Percentiles rank a stretch among this genome's conserved stretches.
phyloP scores from a whole-genome alignment of 257 asterid species.

The Prunella vulgaris region DNA sequence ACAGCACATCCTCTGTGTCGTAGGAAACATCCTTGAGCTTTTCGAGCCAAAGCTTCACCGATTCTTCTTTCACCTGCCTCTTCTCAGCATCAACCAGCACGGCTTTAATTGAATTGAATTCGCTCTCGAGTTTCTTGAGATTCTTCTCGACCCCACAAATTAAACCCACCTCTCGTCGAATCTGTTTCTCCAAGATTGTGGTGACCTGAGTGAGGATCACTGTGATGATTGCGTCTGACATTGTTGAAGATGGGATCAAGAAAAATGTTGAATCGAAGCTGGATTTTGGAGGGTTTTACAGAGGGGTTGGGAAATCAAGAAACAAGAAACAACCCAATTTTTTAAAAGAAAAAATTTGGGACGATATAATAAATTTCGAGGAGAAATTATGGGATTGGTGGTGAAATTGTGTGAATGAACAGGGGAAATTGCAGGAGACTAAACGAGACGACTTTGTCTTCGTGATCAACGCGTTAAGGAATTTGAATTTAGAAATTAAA shows the following conservation, averaged over 20 bases:
- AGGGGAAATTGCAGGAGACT: background rate
- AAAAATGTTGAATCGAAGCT: background rate
- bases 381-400: slow-evolving; percentile 12
- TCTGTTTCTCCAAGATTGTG: slow-evolving; percentile 38
- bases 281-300: too few relatives aligned
- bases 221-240: slow-evolving; percentile 54
- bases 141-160: slow-evolving; percentile 44
- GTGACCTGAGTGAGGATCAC: slow-evolving; percentile 44
- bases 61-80: slow-evolving; percentile 40
- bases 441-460: slow-evolving; percentile 12
- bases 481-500: background rate
- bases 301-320: background rate
- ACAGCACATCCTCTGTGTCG: slow-evolving; percentile 62
- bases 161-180: slow-evolving; percentile 36
- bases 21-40: slow-evolving; percentile 46
- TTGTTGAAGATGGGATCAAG: slow-evolving; percentile 13
- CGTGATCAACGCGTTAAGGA: slow-evolving; percentile 4
- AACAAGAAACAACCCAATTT: background rate
- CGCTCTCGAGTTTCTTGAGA: slow-evolving; percentile 36
- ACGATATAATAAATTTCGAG: background rate
- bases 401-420: background rate
- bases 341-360: background rate
- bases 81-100: slow-evolving; percentile 64
- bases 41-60: slow-evolving; percentile 45
- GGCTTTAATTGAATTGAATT: slow-evolving; percentile 43